Evolutionary conservation across 148 eudicot species (phyloP), one percentile per base, ranked within the genome.

Genomic region (Amaranthus hypochondriacus): DNA sequence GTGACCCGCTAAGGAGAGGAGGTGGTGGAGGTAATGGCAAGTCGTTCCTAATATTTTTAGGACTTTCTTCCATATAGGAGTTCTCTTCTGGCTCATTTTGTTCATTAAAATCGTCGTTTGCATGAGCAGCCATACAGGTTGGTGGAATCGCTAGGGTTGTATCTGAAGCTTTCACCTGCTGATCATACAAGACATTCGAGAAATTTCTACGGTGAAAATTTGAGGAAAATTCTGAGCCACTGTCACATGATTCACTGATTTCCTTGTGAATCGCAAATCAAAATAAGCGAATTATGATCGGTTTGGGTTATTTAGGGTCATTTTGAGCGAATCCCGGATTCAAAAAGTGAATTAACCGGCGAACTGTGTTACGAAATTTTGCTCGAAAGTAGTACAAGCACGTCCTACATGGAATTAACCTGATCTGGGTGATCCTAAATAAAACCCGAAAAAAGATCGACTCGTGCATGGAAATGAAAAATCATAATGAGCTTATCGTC

Each of bases 51-150:
- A 48, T 78, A 43, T 46, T 73, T 44, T 79, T 84, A 50, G 62
- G 15, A 62, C 71, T 69, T 70, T 81, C 86, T 68, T 66, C 77
- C 6, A 56, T 77, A 39, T 77, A 87, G 48, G 54, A 11, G 77
- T 74, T 77, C 7, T 87, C 90, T 56, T 86, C 87, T 60, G 50
- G 56, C 59, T 86, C 92, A 51, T 49, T 76, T 73, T 84, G 79
- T 74, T 87, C 93, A 70, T 14, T 14, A 15, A 77, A 82, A 56
- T 89, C 96, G 77, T 90, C 92, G 48, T 62, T 72, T 21, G 88
- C 88, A 84, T 89, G 86, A 74, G 96, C 94, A 82, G 96, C 96
- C 86, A 90, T 87, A 81, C 96, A 83, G 67, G 94, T 93, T 53
- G 89, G 80, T 68, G 97, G 92, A 56, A 78, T 73, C 59, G 63